phyloP scores from a whole-genome alignment of 371 early-diverging fungal species.

The Mucor lusitanicus region DNA sequence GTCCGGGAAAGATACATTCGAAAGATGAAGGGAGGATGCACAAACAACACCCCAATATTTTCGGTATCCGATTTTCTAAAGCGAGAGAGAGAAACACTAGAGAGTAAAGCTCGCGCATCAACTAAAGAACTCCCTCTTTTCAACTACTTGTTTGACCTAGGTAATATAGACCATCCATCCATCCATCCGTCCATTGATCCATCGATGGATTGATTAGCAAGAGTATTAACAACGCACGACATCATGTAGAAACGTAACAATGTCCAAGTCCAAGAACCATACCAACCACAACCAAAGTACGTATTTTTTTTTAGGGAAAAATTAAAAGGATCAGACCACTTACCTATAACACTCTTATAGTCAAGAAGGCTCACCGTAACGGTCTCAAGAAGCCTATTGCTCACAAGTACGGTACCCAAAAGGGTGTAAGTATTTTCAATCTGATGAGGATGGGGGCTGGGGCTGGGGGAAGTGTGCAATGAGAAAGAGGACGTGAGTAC shows the following conservation, averaged over 20 bases:
- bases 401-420: conserved; percentile 86
- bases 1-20: no score
- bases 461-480: not conserved
- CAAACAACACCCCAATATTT: not conserved
- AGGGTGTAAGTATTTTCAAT: conserved; percentile 75
- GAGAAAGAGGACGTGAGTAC: not conserved
- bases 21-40: not conserved
- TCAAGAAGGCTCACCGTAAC: conserved; percentile 98
- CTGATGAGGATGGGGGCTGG: no score
- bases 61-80: not conserved
- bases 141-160: conserved; percentile 29
- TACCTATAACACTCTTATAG: conserved; percentile 29
- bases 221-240: not conserved
- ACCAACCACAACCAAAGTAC: conserved; percentile 93
- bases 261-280: conserved; percentile 99
- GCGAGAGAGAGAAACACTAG: conserved; percentile 1
- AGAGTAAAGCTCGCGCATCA: conserved; percentile 5
- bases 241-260: conserved; percentile 15
- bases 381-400: conserved; percentile 95
- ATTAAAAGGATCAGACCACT: not conserved
- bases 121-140: conserved; percentile 18
- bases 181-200: conserved; percentile 13
- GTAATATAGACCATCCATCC: conserved; percentile 9
- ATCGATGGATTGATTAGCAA: not conserved
- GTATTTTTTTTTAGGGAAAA: not conserved